Evolutionary conservation across 495 filamentous ascomycete genomes (phyloP), one percentile per base, ranked within the genome.

Genomic region (Hyaloscypha hepaticicola): DNA sequence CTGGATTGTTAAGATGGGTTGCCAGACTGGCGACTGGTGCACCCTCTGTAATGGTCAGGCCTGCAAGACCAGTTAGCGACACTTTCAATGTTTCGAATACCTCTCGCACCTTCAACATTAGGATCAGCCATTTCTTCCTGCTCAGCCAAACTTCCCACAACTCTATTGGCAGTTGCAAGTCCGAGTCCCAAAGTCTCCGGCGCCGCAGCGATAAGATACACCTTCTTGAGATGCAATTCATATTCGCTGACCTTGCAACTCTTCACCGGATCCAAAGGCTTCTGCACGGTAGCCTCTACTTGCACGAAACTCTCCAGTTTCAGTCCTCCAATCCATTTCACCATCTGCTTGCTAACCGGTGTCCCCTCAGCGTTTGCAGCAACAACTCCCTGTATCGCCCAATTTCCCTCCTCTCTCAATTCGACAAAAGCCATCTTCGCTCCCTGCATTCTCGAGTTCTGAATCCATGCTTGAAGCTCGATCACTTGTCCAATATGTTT

Each of bases 341-440:
- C 91, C 96, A 99, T 99, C 79, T 93, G 93, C 68, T 82, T 83
- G 69, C 80, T 85, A 38, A 91, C 77, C 33, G 77, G 66, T 28
- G 63, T 83, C 73, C 66, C 84, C 75, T 75, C 83, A 63, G 79
- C 70, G 48, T 72, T 75, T 25, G 87, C 85, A 59, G 87, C 79
- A 69, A 90, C 81, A 25, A 85, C 72, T 58, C 86, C 93, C 80
- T 97, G 93, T 21, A 97, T 86, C 27, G 91, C 88, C 67, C 67
- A 69, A 72, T 87, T 85, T 55, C 87, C 86, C 72, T 90, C 88
- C 79, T 96, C 88, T 61, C 93, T 83, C 60, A 98, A 83, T 76
- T 95, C 91, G 72, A 97, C 83, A 78, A 98, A 97, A 61, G 86
- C 89, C 80, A 97, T 87, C 78, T 97, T 96, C 65, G 92, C 89